Base-by-base conservation (phyloP, 257 asterid genomes). In the Plantago ovata region DNA sequence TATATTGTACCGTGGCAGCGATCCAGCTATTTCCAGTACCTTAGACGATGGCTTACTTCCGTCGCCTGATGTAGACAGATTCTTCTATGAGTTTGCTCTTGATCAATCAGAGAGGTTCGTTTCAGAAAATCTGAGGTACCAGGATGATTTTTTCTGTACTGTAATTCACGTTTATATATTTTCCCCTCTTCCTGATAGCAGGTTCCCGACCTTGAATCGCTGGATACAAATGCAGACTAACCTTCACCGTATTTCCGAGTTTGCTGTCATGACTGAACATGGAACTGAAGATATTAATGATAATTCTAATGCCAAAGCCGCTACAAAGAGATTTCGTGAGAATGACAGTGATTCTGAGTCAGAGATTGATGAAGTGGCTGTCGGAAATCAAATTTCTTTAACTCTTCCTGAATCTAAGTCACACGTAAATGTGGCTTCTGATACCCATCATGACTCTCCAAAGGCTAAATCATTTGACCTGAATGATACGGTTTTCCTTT, bases 181-280 rank as follows among this genome's bases (percentile, higher is more conserved):
- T 42, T 57, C 64, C 49, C 63, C 74, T 64, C 13, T 57, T 51
- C 68, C 68, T 45, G 39, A 33, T 8, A 66, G 72, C 93, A 91
- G 98, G 85, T 92, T 85, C 65, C 95, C 98, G 44, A 84, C 96
- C 65, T 74, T 92, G 85, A 88, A 92, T 65, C 94, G 96, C 68
- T 92, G 98, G 98, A 92, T 88, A 60, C 96, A 88, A 79, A 74
- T 92, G 94, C 98, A 92, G 77, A 88, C 90, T 61, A 92, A 88
- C 74, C 96, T 88, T 68, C 98, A 92, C 69, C 86, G 94, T 72
- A 83, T 92, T 72, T 85, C 94, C 11, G 98, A 88, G 77, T 85
- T 88, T 76, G 93, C 98, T 58, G 91, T 85, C 61, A 81, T 74
- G 92, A 57, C 80, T 45, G 94, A 83, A 62, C 81, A 75, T 66